These are phyloP conservation scores for Yamadazyma sp. DNA, from an alignment of 1,139 yeast genomes.

Conservation along the genomic window DNA sequence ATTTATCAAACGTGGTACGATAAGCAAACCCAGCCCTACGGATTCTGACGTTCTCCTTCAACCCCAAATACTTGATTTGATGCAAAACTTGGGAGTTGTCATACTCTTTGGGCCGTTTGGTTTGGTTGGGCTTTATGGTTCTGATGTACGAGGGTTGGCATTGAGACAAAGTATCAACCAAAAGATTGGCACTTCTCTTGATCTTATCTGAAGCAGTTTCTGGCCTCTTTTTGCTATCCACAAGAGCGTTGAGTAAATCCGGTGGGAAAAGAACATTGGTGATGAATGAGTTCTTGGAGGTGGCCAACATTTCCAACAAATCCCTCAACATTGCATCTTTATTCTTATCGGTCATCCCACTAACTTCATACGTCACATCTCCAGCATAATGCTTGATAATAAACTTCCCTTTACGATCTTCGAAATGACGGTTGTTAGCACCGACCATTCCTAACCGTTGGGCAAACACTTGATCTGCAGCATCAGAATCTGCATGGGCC, in stretches of 20 bases:
- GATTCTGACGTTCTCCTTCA: constrained; percentile 94
- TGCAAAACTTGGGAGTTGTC: constrained; percentile 89
- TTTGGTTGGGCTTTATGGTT: constrained; percentile 96
- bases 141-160: constrained; percentile 95
- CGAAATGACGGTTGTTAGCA: constrained; percentile 81
- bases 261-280: constrained; percentile 70
- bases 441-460: constrained; percentile 86
- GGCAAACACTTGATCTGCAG: constrained; percentile 96
- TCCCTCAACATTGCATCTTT: constrained; percentile 93
- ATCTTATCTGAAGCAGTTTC: constrained; percentile 98
- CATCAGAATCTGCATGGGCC: constrained; percentile 96
- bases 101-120: constrained; percentile 86
- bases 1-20: constrained; percentile 94
- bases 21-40: constrained; percentile 99
- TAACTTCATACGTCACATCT: constrained; percentile 90
- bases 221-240: constrained; percentile 78
- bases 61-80: constrained; percentile 93
- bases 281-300: constrained; percentile 71
- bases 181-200: constrained; percentile 83
- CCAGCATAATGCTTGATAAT: constrained; percentile 97
- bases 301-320: constrained; percentile 71
- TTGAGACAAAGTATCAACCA: constrained; percentile 85
- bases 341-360: constrained; percentile 94
- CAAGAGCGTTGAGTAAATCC: constrained; percentile 53
- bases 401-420: constrained; percentile 83